phyloP scores from a whole-genome alignment of 257 asterid genomes.

The Capsicum rhomboideum region DNA sequence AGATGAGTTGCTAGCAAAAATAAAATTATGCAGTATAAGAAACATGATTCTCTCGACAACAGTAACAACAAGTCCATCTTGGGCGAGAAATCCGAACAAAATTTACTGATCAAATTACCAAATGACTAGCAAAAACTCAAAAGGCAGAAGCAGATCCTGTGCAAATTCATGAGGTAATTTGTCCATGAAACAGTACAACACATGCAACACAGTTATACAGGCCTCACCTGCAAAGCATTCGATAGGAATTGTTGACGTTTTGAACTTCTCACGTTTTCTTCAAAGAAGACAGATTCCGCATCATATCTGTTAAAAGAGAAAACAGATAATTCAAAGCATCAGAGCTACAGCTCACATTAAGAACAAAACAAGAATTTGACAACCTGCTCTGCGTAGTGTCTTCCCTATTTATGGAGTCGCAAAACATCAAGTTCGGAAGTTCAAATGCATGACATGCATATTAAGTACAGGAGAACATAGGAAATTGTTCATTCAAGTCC shows the following conservation, averaged over 20 bases:
- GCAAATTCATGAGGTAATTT: background rate
- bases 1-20: background rate
- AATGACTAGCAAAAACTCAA: background rate
- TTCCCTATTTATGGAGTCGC: background rate
- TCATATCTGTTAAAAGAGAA: slow-evolving; percentile 38
- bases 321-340: background rate
- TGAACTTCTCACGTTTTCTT: slow-evolving; percentile 41
- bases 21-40: background rate
- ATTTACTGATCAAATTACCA: background rate
- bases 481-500: background rate
- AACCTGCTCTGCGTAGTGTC: background rate
- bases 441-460: background rate
- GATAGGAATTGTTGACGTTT: slow-evolving; percentile 34
- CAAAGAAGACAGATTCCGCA: slow-evolving; percentile 32
- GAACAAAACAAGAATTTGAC: background rate
- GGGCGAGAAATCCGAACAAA: background rate
- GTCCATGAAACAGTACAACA: background rate
- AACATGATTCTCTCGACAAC: background rate
- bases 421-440: background rate
- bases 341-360: background rate
- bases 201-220: background rate
- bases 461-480: background rate
- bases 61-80: background rate
- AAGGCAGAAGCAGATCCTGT: background rate
- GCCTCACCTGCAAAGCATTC: slow-evolving; percentile 34